Conservation (phyloP, 768 basidiomycete genomes). For the Baorangia bicolor region DNA sequence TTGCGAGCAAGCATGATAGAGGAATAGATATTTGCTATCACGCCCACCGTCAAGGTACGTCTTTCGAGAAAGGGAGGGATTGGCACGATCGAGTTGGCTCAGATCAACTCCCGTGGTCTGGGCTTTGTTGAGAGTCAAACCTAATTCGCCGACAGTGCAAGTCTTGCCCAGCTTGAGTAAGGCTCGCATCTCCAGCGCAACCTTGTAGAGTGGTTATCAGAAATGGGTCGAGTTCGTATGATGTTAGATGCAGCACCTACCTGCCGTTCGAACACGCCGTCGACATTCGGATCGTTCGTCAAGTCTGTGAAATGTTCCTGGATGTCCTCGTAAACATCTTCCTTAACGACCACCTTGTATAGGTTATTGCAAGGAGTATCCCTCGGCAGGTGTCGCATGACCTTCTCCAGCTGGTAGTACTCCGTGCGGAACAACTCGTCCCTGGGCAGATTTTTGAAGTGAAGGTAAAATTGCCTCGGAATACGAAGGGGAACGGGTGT, state of each 20-base stretch:
- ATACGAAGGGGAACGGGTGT: slow-evolving; percentile 82
- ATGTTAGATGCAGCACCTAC: slow-evolving; percentile 38
- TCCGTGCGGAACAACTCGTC: slow-evolving; percentile 66
- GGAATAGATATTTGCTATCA: slow-evolving; percentile 74
- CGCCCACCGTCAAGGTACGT: slow-evolving; percentile 74
- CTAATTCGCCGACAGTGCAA: slow-evolving; percentile 63
- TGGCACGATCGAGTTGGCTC: slow-evolving; percentile 68
- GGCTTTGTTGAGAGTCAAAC: slow-evolving; percentile 77
- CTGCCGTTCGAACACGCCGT: slow-evolving; percentile 93
- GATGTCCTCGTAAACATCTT: slow-evolving; percentile 79
- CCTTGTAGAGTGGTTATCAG: slow-evolving; percentile 39
- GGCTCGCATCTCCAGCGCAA: slow-evolving; percentile 81
- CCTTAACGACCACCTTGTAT: slow-evolving; percentile 79
- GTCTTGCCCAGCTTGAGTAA: slow-evolving; percentile 82
- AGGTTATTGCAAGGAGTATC: slow-evolving; percentile 75
- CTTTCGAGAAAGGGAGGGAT: slow-evolving; percentile 54
- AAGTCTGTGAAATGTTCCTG: slow-evolving; percentile 92
- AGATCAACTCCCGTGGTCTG: slow-evolving; percentile 83
- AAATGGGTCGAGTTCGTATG: background rate
- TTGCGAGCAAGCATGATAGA: slow-evolving; percentile 82
- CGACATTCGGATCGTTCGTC: slow-evolving; percentile 91
- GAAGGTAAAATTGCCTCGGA: slow-evolving; percentile 90
- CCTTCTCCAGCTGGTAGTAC: slow-evolving; percentile 69
- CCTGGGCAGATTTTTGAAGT: slow-evolving; percentile 70
- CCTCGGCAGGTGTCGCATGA: slow-evolving; percentile 76